A percentile compares a stretch with the other conserved stretches of the same genome.
Evolutionary conservation across 2,329 filamentous ascomycete species (phyloP).

Genomic region (Nemania sp.): DNA sequence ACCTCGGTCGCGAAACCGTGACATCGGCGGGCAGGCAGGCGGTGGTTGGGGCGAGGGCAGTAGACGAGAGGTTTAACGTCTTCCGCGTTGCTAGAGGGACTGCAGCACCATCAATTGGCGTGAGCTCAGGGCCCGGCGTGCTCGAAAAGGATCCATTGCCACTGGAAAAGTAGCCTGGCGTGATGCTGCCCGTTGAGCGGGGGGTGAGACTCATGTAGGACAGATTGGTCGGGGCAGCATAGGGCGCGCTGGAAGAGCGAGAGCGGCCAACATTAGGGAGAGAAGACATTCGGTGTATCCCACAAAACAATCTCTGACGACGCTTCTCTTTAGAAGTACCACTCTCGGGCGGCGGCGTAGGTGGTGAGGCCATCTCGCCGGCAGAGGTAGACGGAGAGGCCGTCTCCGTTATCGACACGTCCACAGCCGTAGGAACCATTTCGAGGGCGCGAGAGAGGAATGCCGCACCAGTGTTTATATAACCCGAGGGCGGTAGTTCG

Average conservation of each 20-base stretch:
- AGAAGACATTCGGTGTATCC: conserved; percentile 79
- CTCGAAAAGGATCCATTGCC: conserved; percentile 46
- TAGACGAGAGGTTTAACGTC: conserved; percentile 54
- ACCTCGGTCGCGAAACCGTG: conserved; percentile 48
- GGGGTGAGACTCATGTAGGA: conserved; percentile 60
- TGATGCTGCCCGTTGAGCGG: conserved; percentile 42
- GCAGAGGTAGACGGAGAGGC: conserved; percentile 27
- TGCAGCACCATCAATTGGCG: conserved; percentile 48
- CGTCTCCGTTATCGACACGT: conserved; percentile 15
- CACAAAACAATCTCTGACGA: conserved; percentile 71
- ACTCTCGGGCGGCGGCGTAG: conserved; percentile 33
- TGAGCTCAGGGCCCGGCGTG: conserved; percentile 47
- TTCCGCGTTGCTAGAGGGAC: conserved; percentile 58
- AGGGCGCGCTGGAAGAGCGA: conserved; percentile 70
- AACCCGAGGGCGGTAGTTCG: too few species aligned
- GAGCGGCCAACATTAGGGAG: conserved; percentile 66
- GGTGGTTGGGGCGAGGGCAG: conserved; percentile 51
- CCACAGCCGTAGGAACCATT: conserved; percentile 17
- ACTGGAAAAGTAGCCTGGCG: conserved; percentile 40
- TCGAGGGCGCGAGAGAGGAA: background rate
- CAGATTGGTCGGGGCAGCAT: conserved; percentile 58
- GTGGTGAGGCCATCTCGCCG: conserved; percentile 27
- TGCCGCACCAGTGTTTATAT: background rate
- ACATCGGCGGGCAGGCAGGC: conserved; percentile 68
- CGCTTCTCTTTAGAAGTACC: conserved; percentile 66